phyloP scores from a whole-genome alignment of 2,329 filamentous ascomycete genomes.

The Aspergillus eucalypticola region DNA sequence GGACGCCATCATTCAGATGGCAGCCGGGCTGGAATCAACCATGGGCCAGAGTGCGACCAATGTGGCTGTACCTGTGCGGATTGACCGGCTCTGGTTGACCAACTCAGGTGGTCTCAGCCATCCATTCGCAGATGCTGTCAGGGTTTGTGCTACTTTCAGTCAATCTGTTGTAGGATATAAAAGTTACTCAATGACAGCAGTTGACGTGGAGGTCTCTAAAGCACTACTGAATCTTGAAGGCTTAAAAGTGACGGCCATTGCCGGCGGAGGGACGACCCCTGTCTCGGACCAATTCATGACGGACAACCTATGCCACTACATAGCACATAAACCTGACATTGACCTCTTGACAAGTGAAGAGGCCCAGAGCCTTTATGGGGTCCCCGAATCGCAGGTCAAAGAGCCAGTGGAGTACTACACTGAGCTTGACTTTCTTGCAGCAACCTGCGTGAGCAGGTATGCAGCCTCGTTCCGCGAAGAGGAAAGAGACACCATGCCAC shows the following conservation, averaged over 20 bases:
- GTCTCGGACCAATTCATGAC: not conserved
- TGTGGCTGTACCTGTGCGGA: constrained; percentile 1
- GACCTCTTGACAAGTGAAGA: not conserved
- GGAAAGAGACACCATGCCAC: not conserved
- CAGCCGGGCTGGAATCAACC: constrained; percentile 2
- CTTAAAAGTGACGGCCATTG: not conserved
- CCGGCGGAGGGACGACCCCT: not conserved
- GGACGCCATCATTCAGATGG: constrained; percentile 11
- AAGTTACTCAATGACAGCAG: not conserved
- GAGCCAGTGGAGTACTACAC: not conserved
- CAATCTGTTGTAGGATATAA: not conserved
- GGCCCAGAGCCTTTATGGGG: not conserved
- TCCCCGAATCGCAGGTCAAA: not conserved
- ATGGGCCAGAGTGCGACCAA: not conserved
- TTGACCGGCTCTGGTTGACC: constrained; percentile 8
- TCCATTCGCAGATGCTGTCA: not conserved
- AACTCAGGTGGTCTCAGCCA: not conserved
- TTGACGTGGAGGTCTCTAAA: not conserved
- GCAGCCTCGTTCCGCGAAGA: not conserved
- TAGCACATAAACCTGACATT: constrained; percentile 1
- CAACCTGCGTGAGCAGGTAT: not conserved
- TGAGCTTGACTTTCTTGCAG: constrained; percentile 8
- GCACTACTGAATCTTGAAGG: not conserved
- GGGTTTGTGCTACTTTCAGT: not conserved
- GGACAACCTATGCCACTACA: not conserved